Evolutionary conservation across 1,139 yeast species (phyloP), one percentile per base, ranked within the genome.

Genomic region (Williopsis jadinii): DNA sequence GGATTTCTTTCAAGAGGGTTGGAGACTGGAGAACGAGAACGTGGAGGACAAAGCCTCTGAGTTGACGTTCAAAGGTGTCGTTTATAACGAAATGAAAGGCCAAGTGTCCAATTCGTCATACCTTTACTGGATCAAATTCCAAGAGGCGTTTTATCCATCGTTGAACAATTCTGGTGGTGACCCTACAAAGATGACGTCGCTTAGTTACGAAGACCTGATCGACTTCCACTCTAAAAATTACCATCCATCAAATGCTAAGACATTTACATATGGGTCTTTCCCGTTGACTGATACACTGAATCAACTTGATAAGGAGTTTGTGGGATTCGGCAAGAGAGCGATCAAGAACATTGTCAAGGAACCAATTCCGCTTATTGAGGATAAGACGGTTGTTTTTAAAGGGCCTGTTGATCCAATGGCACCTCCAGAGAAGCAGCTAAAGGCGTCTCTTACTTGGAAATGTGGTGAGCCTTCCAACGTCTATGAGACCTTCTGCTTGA

Each of bases 21-120:
- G 99, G 99, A 77, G 99, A 60, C 67, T 94, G 36, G 99, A 92
- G 60, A 79, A 86, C 52, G 76, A 76, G 42, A 71, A 70, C 38
- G 64, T 79, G 5, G 60, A 69, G 11, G 90, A 90, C 56, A 65
- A 67, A 9, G 48, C 54, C 0, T 71, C 85, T 13, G 84, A 86
- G 1, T 60, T 92, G 38, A 70, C 68, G 9, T 87, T 86, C 60
- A 92, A 92, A 63, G 99, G 99, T 32, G 98, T 92, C 30, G 99
- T 92, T 2, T 92, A 84, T 62, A 92, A 92, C 58, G 99, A 92
- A 65, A 92, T 92, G 99, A 92, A 94, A 62, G 99, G 99, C 6
- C 97, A 92, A 64, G 78, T 87, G 57, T 84, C 96, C 1, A 92
- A 87, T 59, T 78, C 96, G 0, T 78, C 90, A 5, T 94, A 92